These are phyloP conservation scores for Nelumbo lutea DNA, from an alignment of 164 flowering plant genomes.

Conservation along the genomic window DNA sequence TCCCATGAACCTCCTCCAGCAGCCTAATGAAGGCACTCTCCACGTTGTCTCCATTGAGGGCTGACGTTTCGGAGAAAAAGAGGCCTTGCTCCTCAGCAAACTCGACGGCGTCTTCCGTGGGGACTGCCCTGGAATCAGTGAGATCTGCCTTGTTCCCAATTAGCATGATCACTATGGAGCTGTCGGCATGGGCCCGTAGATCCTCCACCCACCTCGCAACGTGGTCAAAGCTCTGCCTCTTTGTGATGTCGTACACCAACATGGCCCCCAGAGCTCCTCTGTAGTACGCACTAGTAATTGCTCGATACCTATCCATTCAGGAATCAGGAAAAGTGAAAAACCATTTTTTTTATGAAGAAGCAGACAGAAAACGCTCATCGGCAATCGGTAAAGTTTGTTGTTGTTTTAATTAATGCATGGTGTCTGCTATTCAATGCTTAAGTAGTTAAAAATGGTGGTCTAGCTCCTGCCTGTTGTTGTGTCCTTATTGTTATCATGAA, in stretches of 20 bases:
- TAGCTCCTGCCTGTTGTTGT: no score
- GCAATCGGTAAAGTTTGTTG: no score
- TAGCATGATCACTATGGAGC: constrained; percentile 57
- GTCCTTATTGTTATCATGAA: no score
- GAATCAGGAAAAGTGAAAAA: no score
- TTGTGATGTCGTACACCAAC: constrained; percentile 69
- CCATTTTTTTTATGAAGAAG: no score
- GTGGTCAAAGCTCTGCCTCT: constrained; percentile 54
- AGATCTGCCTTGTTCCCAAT: constrained; percentile 74
- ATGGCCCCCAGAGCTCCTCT: constrained; percentile 77
- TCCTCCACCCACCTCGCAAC: constrained; percentile 69
- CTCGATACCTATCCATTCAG: constrained; percentile 42
- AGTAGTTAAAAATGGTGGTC: no score
- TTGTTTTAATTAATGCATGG: no score
- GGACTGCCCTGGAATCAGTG: constrained; percentile 39
- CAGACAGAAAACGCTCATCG: no score
- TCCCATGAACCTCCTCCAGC: constrained; percentile 43
- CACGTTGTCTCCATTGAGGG: constrained; percentile 60
- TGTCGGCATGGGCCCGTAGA: constrained; percentile 58
- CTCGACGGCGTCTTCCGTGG: constrained; percentile 54
- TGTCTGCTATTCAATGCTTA: no score
- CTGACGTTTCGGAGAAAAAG: constrained; percentile 65
- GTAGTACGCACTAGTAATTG: constrained; percentile 76
- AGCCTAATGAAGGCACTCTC: constrained; percentile 46
- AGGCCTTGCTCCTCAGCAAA: constrained; percentile 53